Conservation (phyloP, 352 stramenopile genomes). For the Phytophthora tentaculata region DNA sequence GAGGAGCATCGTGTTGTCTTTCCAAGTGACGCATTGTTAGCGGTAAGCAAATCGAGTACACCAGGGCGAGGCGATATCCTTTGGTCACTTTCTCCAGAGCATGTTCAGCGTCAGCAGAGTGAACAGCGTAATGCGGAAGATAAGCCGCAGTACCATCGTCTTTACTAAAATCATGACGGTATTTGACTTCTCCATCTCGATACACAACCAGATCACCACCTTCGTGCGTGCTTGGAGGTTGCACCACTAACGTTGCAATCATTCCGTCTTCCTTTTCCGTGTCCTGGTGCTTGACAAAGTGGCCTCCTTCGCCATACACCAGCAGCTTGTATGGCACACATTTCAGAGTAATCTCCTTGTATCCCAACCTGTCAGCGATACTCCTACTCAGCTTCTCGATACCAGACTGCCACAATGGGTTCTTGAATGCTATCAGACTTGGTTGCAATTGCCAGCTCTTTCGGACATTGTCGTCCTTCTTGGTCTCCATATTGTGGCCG, state of each 20-base stretch:
- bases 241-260: slow-evolving; percentile 55
- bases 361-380: slow-evolving; percentile 10
- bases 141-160: slow-evolving; percentile 13
- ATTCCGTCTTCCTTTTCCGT: slow-evolving; percentile 61
- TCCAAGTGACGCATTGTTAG: slow-evolving; percentile 7
- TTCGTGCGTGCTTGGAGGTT: slow-evolving; percentile 31
- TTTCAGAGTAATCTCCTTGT: slow-evolving; percentile 16
- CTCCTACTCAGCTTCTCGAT: neutral
- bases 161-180: slow-evolving; percentile 11
- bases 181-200: neutral
- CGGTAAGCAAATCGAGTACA: slow-evolving; percentile 34
- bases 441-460: slow-evolving; percentile 27
- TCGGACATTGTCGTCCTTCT: slow-evolving; percentile 28
- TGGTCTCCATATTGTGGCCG: slow-evolving; percentile 19
- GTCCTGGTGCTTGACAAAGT: slow-evolving; percentile 55
- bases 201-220: neutral
- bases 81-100: slow-evolving; percentile 14
- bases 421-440: slow-evolving; percentile 9
- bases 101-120: slow-evolving; percentile 35
- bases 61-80: slow-evolving; percentile 24
- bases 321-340: slow-evolving; percentile 53
- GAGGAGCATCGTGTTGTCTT: neutral
- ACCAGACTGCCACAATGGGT: neutral
- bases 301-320: slow-evolving; percentile 46
- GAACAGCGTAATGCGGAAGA: slow-evolving; percentile 25